phyloP scores from a whole-genome alignment of 2,329 filamentous ascomycete genomes.

The Clarireedia sp. region DNA sequence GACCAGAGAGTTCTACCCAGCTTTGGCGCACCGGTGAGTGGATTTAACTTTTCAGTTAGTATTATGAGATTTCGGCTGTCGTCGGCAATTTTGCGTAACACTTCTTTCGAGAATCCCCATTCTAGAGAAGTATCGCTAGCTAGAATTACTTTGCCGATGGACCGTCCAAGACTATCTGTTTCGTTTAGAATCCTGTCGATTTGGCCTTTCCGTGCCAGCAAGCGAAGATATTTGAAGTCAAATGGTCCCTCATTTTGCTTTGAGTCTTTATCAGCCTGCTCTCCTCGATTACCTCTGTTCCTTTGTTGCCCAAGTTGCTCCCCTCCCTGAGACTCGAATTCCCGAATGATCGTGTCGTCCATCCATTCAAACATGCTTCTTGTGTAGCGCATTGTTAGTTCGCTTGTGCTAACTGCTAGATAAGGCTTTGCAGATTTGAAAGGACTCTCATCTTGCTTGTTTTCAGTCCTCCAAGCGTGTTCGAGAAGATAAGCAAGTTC shows the following conservation, averaged over 20 bases:
- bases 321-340: conserved; percentile 65
- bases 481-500: conserved; percentile 90
- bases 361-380: conserved; percentile 99
- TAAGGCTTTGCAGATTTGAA: conserved; percentile 58
- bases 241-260: conserved; percentile 65
- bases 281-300: conserved; percentile 18
- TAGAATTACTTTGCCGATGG: conserved; percentile 65
- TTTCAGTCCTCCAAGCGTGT: conserved; percentile 74
- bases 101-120: conserved; percentile 88
- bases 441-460: conserved; percentile 41
- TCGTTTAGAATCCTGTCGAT: conserved; percentile 59
- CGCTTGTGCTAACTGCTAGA: conserved; percentile 76
- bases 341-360: conserved; percentile 88
- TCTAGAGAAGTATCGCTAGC: conserved; percentile 85
- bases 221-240: conserved; percentile 76
- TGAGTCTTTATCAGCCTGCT: conserved; percentile 32
- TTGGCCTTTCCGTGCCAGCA: conserved; percentile 75
- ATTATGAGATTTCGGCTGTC: conserved; percentile 79
- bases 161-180: conserved; percentile 35
- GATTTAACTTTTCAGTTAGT: conserved; percentile 65
- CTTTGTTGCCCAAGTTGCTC: conserved; percentile 36
- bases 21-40: conserved; percentile 24
- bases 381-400: conserved; percentile 82
- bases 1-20: conserved; percentile 73
- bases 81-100: conserved; percentile 64